These are phyloP conservation scores for Saccharomycopsis oosterbeekiorum DNA, from an alignment of 805 yeast genomes.

Conservation along the genomic window DNA sequence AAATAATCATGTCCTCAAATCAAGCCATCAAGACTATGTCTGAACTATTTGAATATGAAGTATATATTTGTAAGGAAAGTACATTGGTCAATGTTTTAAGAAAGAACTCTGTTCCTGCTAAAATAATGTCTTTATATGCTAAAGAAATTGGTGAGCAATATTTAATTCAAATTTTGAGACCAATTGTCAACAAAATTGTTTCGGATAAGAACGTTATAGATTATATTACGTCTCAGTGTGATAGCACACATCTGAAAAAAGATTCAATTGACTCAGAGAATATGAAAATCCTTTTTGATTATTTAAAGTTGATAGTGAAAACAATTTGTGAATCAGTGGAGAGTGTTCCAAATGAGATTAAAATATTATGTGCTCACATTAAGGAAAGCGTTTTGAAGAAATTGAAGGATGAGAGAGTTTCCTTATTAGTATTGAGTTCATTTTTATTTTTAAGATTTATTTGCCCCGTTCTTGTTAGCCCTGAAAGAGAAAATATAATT, in stretches of 20 bases:
- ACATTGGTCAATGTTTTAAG: slow-evolving; percentile 43
- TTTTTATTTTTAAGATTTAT: slow-evolving; percentile 72
- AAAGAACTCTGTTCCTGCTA: slow-evolving; percentile 74
- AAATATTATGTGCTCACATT: slow-evolving; percentile 62
- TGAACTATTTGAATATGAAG: slow-evolving; percentile 19
- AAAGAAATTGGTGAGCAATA: slow-evolving; percentile 54
- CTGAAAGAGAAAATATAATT: slow-evolving; percentile 43
- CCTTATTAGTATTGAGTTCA: slow-evolving; percentile 72
- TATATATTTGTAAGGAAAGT: slow-evolving; percentile 11
- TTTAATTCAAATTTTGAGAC: slow-evolving; percentile 41
- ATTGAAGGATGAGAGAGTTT: slow-evolving; percentile 38
- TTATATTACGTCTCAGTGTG: slow-evolving; percentile 23
- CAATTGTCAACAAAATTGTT: slow-evolving; percentile 45
- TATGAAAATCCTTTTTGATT: slow-evolving; percentile 41
- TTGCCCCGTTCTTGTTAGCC: slow-evolving; percentile 87
- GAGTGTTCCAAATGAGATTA: slow-evolving; percentile 63
- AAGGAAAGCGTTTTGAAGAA: slow-evolving; percentile 22
- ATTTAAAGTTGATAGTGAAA: slow-evolving; percentile 46
- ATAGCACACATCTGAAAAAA: neutral
- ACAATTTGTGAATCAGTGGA: slow-evolving; percentile 46
- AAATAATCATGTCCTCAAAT: slow-evolving; percentile 5
- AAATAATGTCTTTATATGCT: slow-evolving; percentile 67
- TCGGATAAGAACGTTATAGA: slow-evolving; percentile 50
- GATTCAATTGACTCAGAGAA: slow-evolving; percentile 20
- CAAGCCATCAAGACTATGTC: slow-evolving; percentile 8